phyloP scores from a whole-genome alignment of 2,329 filamentous ascomycete species.

The Teratosphaeriaceae sp. region DNA sequence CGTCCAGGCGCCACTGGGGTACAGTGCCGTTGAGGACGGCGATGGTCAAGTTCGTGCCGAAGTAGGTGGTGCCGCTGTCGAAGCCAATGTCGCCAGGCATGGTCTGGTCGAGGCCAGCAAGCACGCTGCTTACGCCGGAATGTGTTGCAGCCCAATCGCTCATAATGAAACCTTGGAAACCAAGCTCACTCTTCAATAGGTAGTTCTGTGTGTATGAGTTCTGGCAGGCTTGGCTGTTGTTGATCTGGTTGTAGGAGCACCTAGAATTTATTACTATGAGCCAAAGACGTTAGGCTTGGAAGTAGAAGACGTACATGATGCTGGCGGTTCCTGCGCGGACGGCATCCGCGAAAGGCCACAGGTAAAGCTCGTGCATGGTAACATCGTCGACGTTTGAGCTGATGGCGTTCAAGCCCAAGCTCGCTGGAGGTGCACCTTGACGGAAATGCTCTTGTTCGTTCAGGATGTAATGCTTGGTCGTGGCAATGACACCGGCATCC shows the following conservation, averaged over 20 bases:
- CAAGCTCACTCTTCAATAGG: constrained; percentile 70
- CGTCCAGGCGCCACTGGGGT: constrained; percentile 77
- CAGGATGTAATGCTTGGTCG: constrained; percentile 67
- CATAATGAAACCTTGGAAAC: constrained; percentile 74
- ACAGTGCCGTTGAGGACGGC: constrained; percentile 85
- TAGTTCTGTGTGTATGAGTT: constrained; percentile 72
- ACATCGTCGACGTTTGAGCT: constrained; percentile 58
- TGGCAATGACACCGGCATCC: constrained; percentile 73
- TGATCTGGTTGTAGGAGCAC: constrained; percentile 67
- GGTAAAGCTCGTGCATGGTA: constrained; percentile 44
- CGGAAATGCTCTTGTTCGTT: constrained; percentile 73
- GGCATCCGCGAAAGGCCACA: constrained; percentile 45
- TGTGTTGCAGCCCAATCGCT: constrained; percentile 68
- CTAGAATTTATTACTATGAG: not conserved
- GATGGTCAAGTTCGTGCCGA: constrained; percentile 75
- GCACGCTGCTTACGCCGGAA: constrained; percentile 57
- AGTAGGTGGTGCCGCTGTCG: constrained; percentile 46
- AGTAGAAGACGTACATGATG: constrained; percentile 33
- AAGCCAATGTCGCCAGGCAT: constrained; percentile 83
- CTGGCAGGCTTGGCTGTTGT: constrained; percentile 74
- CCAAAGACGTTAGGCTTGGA: not conserved
- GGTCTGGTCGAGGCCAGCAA: constrained; percentile 76
- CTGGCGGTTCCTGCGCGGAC: constrained; percentile 44
- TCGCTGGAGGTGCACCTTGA: constrained; percentile 39
- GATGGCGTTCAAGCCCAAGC: constrained; percentile 52